A percentile compares a stretch with the other conserved stretches of the same genome.
phyloP scores from a whole-genome alignment of 768 basidiomycete species.

The Agaricus blazei region DNA sequence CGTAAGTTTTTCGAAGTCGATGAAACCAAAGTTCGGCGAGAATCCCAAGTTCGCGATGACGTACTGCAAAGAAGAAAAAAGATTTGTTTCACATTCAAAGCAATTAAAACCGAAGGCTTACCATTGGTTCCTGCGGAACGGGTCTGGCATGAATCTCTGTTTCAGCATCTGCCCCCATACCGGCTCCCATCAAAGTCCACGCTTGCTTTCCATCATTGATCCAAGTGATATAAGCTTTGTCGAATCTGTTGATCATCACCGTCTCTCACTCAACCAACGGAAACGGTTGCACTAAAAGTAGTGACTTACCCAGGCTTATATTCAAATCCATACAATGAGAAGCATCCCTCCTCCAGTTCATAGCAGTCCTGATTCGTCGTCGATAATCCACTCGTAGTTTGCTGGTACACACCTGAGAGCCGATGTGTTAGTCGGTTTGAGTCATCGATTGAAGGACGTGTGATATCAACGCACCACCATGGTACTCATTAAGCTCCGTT shows the following conservation, averaged over 20 bases:
- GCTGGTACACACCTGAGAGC: conserved; percentile 46
- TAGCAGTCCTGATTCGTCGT: conserved; percentile 66
- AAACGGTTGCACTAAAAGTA: not conserved
- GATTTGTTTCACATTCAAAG: conserved; percentile 8
- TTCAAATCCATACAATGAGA: conserved; percentile 41
- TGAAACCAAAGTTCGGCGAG: conserved; percentile 60
- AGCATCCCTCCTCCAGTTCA: conserved; percentile 31
- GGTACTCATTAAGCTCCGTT: conserved; percentile 50
- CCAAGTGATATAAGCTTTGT: conserved; percentile 66
- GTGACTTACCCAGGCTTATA: conserved; percentile 41
- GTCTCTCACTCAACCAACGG: not conserved
- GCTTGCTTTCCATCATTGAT: conserved; percentile 54
- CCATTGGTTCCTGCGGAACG: conserved; percentile 71
- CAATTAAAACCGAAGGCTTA: conserved; percentile 28
- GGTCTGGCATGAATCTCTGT: conserved; percentile 54
- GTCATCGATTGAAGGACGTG: not conserved
- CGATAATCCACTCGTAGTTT: conserved; percentile 68
- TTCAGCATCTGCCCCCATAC: conserved; percentile 43
- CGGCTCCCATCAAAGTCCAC: conserved; percentile 64
- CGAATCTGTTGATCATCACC: conserved; percentile 16
- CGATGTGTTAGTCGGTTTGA: conserved; percentile 29
- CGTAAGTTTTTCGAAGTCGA: conserved; percentile 51
- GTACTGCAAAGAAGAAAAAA: conserved; percentile 33
- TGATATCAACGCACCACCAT: conserved; percentile 46
- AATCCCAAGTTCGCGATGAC: conserved; percentile 70